Evolutionary conservation across 2,329 filamentous ascomycete species (phyloP).

Genomic region (Pyrenophora graminea): DNA sequence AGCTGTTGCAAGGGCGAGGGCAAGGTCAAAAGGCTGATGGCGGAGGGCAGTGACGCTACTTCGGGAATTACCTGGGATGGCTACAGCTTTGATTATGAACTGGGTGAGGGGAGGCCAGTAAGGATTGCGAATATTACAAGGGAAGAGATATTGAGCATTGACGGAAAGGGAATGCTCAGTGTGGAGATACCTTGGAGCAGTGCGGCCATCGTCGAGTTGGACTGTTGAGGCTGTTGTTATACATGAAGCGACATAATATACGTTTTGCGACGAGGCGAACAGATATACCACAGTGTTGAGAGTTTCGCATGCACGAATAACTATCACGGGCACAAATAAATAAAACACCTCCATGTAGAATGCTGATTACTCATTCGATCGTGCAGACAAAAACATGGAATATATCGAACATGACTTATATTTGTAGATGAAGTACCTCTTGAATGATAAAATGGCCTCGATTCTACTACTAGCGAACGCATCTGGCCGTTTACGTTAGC

Average conservation of each 20-base stretch:
- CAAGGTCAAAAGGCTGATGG: conserved; percentile 56
- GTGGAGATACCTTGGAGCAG: conserved; percentile 7
- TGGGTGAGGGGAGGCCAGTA: conserved; percentile 60
- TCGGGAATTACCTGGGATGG: conserved; percentile 66
- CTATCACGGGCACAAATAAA: no score
- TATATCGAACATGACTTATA: no score
- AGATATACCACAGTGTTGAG: background rate
- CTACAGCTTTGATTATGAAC: conserved; percentile 64
- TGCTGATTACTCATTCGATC: no score
- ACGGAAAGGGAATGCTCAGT: conserved; percentile 14
- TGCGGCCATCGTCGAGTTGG: conserved; percentile 2
- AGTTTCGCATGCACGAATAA: no score
- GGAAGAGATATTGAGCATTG: conserved; percentile 49
- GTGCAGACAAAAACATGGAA: no score
- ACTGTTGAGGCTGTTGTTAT: background rate
- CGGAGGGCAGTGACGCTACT: conserved; percentile 67
- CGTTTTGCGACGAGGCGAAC: no score
- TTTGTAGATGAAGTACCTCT: no score
- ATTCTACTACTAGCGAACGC: no score
- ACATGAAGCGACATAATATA: no score
- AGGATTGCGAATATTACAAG: conserved; percentile 59
- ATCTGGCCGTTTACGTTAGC: conserved; percentile 3
- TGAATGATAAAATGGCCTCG: no score
- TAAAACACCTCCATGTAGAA: no score
- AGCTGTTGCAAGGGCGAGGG: conserved; percentile 32